Conservation (phyloP, 805 yeast species). For the Yamadazyma insecticola region DNA sequence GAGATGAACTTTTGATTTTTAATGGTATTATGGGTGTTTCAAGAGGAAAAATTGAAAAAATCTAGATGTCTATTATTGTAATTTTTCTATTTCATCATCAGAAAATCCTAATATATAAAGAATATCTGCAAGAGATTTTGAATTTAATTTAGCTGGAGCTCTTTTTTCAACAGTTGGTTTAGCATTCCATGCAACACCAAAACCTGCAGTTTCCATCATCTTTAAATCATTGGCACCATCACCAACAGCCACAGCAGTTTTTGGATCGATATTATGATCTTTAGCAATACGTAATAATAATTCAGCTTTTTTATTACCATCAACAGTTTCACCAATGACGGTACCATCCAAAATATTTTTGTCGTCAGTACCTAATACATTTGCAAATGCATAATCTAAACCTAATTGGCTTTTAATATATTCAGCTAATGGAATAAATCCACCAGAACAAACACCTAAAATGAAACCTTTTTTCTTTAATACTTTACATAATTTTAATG, state of each 20-base stretch:
- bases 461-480: conserved; percentile 60
- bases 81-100: conserved; percentile 46
- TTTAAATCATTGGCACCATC: conserved; percentile 95
- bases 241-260: conserved; percentile 76
- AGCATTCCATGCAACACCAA: conserved; percentile 96
- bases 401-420: conserved; percentile 63
- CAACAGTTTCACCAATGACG: conserved; percentile 77
- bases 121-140: conserved; percentile 67
- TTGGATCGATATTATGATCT: conserved; percentile 47
- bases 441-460: conserved; percentile 90
- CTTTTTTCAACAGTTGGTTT: conserved; percentile 82
- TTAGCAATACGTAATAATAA: conserved; percentile 59
- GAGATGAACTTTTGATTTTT: conserved; percentile 67
- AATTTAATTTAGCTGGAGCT: conserved; percentile 82
- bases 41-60: conserved; percentile 42
- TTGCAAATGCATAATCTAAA: conserved; percentile 88
- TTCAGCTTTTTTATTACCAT: conserved; percentile 78
- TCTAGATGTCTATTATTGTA: conserved; percentile 11
- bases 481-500: conserved; percentile 59
- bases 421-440: conserved; percentile 84
- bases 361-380: conserved; percentile 45
- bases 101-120: conserved; percentile 76
- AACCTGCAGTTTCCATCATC: conserved; percentile 91
- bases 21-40: conserved; percentile 84
- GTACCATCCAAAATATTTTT: conserved; percentile 64